Percentiles rank a stretch among this genome's conserved stretches.
Conservation (phyloP, 768 basidiomycete genomes). For the Rhodotorula kratochvilovae region DNA sequence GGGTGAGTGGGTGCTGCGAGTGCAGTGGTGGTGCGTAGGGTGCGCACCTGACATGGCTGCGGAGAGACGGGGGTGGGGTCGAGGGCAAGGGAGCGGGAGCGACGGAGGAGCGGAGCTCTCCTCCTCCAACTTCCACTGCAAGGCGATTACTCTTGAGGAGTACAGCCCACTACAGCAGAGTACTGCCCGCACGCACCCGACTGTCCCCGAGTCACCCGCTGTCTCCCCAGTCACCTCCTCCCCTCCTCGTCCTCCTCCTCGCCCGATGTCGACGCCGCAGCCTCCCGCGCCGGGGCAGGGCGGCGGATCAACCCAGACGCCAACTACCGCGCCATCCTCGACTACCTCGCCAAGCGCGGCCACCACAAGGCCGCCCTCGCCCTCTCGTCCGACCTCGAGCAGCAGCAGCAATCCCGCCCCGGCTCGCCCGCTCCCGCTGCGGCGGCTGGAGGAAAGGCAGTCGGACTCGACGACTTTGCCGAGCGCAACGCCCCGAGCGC, state of each 20-base stretch:
- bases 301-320: conserved; percentile 11
- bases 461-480: conserved; percentile 37
- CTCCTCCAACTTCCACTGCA: too few species aligned
- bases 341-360: conserved; percentile 38
- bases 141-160: too few species aligned
- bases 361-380: conserved; percentile 32
- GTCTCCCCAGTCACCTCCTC: background rate
- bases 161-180: too few species aligned
- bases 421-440: background rate
- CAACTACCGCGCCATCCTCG: conserved; percentile 33
- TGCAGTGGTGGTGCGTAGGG: too few species aligned
- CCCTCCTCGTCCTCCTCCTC: background rate
- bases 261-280: conserved; percentile 10
- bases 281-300: background rate
- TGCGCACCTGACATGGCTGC: conserved; percentile 19
- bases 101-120: too few species aligned
- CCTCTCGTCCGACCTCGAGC: conserved; percentile 34
- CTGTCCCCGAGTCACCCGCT: too few species aligned
- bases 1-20: background rate
- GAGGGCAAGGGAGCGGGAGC: background rate
- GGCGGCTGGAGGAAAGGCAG: conserved; percentile 6
- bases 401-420: background rate
- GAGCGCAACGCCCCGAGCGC: conserved; percentile 35
- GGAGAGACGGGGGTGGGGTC: background rate
- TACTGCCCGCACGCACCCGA: too few species aligned